Conservation (phyloP, 2,329 filamentous ascomycete genomes). For the Arachnomyces sp. region DNA sequence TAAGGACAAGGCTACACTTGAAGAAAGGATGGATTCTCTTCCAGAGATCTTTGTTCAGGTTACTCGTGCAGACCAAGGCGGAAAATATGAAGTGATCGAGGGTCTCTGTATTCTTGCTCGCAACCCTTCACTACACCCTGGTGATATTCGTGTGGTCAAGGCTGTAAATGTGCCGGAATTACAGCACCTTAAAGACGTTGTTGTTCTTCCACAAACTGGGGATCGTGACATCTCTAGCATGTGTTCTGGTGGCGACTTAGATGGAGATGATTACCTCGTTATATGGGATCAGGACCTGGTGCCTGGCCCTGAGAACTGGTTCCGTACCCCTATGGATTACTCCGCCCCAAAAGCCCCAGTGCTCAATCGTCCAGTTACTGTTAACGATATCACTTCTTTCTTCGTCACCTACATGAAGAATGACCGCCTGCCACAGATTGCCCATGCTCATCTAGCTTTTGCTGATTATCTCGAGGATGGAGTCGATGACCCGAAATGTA, state of each 20-base stretch:
- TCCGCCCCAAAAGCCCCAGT: slow-evolving; percentile 48
- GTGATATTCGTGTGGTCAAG: slow-evolving; percentile 78
- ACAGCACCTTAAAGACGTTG: slow-evolving; percentile 69
- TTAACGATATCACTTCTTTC: slow-evolving; percentile 69
- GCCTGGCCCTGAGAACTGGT: slow-evolving; percentile 58
- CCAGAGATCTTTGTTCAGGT: slow-evolving; percentile 89
- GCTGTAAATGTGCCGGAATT: slow-evolving; percentile 70
- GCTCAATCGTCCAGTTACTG: slow-evolving; percentile 55
- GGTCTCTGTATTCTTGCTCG: slow-evolving; percentile 78
- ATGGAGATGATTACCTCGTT: slow-evolving; percentile 91
- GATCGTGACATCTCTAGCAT: slow-evolving; percentile 82
- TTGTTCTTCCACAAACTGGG: slow-evolving; percentile 77
- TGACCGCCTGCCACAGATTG: slow-evolving; percentile 70
- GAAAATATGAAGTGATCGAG: slow-evolving; percentile 56
- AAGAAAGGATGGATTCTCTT: slow-evolving; percentile 45
- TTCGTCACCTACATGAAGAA: slow-evolving; percentile 93
- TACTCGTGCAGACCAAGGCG: slow-evolving; percentile 46
- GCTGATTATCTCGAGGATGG: slow-evolving; percentile 58
- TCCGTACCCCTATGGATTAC: slow-evolving; percentile 71
- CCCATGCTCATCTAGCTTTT: slow-evolving; percentile 68
- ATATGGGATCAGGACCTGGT: slow-evolving; percentile 78
- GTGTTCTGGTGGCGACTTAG: slow-evolving; percentile 92
- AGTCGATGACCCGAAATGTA: slow-evolving; percentile 60
- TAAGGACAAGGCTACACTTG: slow-evolving; percentile 19
- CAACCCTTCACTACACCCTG: slow-evolving; percentile 89